Conservation (phyloP, 306 rosid genomes). For the Notholithocarpus densiflorus region DNA sequence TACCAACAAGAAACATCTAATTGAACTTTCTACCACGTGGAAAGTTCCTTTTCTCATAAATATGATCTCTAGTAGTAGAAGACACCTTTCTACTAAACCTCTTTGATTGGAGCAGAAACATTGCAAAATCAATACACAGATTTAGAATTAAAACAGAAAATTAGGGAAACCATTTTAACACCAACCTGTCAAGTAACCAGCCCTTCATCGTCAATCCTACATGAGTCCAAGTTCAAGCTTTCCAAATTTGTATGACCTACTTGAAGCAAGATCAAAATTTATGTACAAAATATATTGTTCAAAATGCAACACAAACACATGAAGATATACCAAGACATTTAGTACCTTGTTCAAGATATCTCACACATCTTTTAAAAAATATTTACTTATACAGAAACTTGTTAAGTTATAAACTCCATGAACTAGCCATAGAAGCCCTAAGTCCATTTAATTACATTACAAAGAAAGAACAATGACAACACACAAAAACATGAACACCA, state of each 20-base stretch:
- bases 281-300: neutral
- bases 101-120: neutral
- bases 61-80: neutral
- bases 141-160: neutral
- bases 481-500: too few species aligned
- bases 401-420: neutral
- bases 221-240: conserved; percentile 88
- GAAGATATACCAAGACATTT: neutral
- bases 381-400: neutral
- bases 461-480: too few species aligned
- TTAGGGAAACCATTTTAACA: conserved; percentile 6
- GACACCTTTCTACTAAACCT: neutral
- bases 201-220: conserved; percentile 81
- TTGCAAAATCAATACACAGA: conserved; percentile 4
- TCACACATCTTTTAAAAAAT: neutral
- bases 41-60: neutral
- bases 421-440: neutral
- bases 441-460: too few species aligned
- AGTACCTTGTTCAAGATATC: neutral
- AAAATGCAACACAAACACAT: neutral
- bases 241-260: conserved; percentile 78
- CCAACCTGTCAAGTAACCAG: conserved; percentile 71
- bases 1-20: too few species aligned
- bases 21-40: too few species aligned
- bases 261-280: conserved; percentile 5